phyloP scores from a whole-genome alignment of 345 rosid species.

The Pelargonium nanum region DNA sequence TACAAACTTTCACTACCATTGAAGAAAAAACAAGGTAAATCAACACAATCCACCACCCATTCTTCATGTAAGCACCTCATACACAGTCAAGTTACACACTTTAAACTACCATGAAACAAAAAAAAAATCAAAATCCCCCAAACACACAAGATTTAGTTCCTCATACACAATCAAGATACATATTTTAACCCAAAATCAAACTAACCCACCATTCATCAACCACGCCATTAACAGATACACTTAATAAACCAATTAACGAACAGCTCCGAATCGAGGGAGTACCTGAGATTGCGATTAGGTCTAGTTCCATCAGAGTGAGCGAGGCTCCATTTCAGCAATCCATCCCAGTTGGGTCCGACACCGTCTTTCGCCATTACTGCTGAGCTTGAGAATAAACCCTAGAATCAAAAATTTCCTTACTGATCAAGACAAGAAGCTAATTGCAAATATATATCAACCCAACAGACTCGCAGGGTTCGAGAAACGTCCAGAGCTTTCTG shows the following conservation, averaged over 20 bases:
- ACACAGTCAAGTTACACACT: neutral
- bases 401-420: neutral
- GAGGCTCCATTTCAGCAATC: slow-evolving; percentile 88
- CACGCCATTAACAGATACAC: neutral
- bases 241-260: neutral
- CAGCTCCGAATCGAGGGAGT: neutral
- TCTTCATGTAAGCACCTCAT: neutral
- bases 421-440: neutral
- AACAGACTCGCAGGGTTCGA: neutral
- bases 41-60: neutral
- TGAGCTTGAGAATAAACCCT: slow-evolving; percentile 5
- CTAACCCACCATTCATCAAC: neutral
- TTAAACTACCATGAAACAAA: neutral
- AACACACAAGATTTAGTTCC: neutral
- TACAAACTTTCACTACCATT: neutral
- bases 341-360: slow-evolving; percentile 92
- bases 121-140: neutral
- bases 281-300: slow-evolving; percentile 54
- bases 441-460: neutral
- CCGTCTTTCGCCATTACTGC: slow-evolving; percentile 54
- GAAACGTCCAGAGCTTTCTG: neutral
- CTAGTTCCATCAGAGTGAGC: slow-evolving; percentile 73
- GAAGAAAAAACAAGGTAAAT: too few relatives aligned
- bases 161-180: neutral
- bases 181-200: neutral